Evolutionary conservation across 192 early-diverging fungal species (phyloP).

Genomic region (Linnemannia zychae): DNA sequence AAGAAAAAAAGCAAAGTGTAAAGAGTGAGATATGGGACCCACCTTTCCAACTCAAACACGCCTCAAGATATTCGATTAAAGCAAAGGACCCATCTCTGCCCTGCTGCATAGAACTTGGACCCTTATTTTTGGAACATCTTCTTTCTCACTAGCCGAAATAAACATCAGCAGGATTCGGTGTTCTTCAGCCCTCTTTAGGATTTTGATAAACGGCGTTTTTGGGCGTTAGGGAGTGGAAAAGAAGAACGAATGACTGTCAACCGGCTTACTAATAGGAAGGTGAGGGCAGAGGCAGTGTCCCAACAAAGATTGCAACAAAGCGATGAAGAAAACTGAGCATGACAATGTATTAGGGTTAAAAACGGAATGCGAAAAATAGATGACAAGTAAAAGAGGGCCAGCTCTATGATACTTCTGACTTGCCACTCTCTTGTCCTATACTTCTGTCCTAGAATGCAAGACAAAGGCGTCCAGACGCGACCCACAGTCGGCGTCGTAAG

Average conservation of each 20-base stretch:
- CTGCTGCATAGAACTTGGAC: neutral
- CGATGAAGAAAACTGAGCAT: neutral
- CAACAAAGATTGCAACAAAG: neutral
- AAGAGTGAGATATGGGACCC: neutral
- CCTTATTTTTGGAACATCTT: neutral
- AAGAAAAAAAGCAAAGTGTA: neutral
- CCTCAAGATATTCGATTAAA: neutral
- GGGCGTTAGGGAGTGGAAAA: neutral
- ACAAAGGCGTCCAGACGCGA: constrained; percentile 54
- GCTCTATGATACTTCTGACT: neutral
- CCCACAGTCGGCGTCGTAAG: constrained; percentile 54
- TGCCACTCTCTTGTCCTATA: neutral
- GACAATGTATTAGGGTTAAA: neutral
- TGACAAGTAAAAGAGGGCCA: constrained; percentile 6
- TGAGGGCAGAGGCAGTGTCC: neutral
- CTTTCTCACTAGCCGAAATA: neutral
- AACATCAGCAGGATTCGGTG: neutral
- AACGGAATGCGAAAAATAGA: neutral
- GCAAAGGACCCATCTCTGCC: neutral
- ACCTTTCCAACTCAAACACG: neutral
- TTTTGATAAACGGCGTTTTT: neutral
- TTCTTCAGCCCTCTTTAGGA: neutral
- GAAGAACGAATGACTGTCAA: neutral
- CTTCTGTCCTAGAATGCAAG: constrained; percentile 47
- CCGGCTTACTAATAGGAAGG: neutral